Conservation (phyloP, 805 yeast genomes). For the Cephaloascus fragrans region DNA sequence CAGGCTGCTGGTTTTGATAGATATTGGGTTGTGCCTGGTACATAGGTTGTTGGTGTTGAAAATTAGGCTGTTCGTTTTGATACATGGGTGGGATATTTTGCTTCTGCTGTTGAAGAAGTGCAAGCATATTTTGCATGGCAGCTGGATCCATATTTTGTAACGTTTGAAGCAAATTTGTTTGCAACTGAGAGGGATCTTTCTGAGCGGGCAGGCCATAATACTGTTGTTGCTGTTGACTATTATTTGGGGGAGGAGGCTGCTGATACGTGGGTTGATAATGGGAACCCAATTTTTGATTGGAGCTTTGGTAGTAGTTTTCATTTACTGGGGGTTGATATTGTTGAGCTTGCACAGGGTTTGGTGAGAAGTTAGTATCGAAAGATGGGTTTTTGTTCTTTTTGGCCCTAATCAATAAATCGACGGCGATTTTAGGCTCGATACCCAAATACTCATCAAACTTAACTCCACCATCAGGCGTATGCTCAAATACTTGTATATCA, state of each 20-base stretch:
- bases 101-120: neutral
- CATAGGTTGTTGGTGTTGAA: neutral
- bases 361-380: neutral
- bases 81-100: too few species aligned
- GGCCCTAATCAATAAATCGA: slow-evolving; percentile 41
- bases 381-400: slow-evolving; percentile 13
- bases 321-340: neutral
- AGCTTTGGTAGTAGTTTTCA: slow-evolving; percentile 4
- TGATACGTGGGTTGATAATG: too few species aligned
- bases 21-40: neutral
- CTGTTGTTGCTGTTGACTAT: neutral
- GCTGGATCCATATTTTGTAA: slow-evolving; percentile 1
- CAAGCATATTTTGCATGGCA: neutral
- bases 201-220: neutral
- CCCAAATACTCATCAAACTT: slow-evolving; percentile 77
- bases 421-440: slow-evolving; percentile 58
- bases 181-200: neutral
- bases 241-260: neutral
- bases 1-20: neutral
- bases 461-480: slow-evolving; percentile 59
- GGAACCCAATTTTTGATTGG: too few species aligned
- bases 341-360: neutral
- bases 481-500: slow-evolving; percentile 67
- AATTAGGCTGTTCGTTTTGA: neutral
- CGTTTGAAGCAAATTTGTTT: neutral